Conservation (phyloP, 23 red algal species). For the Pyropia yezoensis region DNA sequence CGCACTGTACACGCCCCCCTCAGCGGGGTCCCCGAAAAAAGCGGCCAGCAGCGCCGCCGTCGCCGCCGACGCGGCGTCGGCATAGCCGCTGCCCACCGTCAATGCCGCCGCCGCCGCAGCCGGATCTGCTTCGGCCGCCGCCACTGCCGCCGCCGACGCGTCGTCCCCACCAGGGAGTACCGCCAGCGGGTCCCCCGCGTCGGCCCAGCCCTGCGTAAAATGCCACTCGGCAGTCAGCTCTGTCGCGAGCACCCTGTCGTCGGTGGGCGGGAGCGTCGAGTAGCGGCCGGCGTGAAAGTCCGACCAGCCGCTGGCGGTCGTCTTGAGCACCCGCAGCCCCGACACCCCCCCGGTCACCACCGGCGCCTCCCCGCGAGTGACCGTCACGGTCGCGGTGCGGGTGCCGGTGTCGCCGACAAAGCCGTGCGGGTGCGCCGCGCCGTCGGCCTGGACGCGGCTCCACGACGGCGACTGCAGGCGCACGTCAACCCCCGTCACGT, state of each 20-base stretch:
- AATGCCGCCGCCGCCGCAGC: too few species aligned
- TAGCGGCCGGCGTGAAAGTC: constrained; percentile 49
- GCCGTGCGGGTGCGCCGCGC: constrained; percentile 41
- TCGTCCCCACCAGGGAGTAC: neutral
- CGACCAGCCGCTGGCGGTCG: constrained; percentile 68
- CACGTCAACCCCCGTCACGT: constrained; percentile 8
- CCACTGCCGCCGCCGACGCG: neutral
- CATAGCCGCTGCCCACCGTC: too few species aligned
- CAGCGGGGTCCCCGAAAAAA: constrained; percentile 45
- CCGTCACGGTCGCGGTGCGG: neutral
- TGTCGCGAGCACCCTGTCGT: constrained; percentile 65
- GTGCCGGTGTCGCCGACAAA: constrained; percentile 29
- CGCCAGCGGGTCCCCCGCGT: constrained; percentile 1
- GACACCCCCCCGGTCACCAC: too few species aligned
- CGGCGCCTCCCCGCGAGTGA: neutral
- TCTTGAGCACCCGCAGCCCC: constrained; percentile 57
- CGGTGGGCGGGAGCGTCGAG: constrained; percentile 57
- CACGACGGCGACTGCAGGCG: constrained; percentile 30
- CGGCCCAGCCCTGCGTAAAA: neutral
- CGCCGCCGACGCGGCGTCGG: too few species aligned
- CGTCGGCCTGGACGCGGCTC: constrained; percentile 17
- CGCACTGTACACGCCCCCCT: constrained; percentile 53
- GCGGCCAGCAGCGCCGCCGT: constrained; percentile 1
- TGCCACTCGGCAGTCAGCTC: constrained; percentile 30
- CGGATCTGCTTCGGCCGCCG: too few species aligned